phyloP scores from a whole-genome alignment of 768 basidiomycete genomes.

The Collybiopsis luxurians region DNA sequence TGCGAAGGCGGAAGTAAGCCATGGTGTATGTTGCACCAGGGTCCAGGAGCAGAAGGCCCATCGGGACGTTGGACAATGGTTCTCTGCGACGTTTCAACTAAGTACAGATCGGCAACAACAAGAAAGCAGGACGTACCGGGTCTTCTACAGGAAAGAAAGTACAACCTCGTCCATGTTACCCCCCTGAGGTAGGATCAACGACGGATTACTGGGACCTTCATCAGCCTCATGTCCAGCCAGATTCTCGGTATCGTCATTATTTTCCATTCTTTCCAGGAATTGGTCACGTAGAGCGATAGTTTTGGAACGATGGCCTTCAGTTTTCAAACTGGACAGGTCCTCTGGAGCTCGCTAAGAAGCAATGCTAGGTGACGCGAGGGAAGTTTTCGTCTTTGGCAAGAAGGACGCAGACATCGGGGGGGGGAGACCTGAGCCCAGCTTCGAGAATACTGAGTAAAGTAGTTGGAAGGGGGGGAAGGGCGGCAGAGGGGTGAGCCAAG shows the following conservation, averaged over 20 bases:
- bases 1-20: slow-evolving; percentile 71
- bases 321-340: slow-evolving; percentile 26
- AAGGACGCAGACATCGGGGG: slow-evolving; percentile 10
- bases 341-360: slow-evolving; percentile 49
- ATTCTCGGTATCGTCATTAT: slow-evolving; percentile 16
- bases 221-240: slow-evolving; percentile 11
- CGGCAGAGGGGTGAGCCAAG: slow-evolving; percentile 17
- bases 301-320: slow-evolving; percentile 15
- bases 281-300: slow-evolving; percentile 33
- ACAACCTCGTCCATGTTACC: slow-evolving; percentile 58
- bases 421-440: neutral
- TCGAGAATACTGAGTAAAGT: slow-evolving; percentile 14
- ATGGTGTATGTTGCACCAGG: slow-evolving; percentile 80
- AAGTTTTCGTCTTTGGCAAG: slow-evolving; percentile 16
- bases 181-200: slow-evolving; percentile 10
- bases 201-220: slow-evolving; percentile 11
- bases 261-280: slow-evolving; percentile 22
- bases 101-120: slow-evolving; percentile 79
- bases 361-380: slow-evolving; percentile 32
- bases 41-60: slow-evolving; percentile 87
- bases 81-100: slow-evolving; percentile 59
- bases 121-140: slow-evolving; percentile 68
- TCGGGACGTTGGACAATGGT: slow-evolving; percentile 81
- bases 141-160: slow-evolving; percentile 85
- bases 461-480: slow-evolving; percentile 20